Evolutionary conservation across 495 filamentous ascomycete genomes (phyloP), one percentile per base, ranked within the genome.

Genomic region (Paragyromitra xinjiangensis): DNA sequence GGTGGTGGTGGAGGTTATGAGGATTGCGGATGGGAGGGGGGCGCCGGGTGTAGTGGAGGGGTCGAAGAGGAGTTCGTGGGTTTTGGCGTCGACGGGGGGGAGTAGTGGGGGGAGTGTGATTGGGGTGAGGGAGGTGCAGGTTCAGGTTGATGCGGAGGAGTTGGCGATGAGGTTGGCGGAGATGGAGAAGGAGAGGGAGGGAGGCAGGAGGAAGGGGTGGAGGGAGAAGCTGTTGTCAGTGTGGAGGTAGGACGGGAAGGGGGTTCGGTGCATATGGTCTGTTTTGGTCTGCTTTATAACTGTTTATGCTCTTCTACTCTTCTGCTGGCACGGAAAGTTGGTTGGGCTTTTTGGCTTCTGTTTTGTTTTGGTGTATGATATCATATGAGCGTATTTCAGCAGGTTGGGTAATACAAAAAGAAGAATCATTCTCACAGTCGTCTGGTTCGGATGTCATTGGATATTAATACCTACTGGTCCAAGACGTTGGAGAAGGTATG

Each of bases 111-210:
- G 34, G 24, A 64, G 67, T 24, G 34, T 70, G 14, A 11, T 69
- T n/a, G 64, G 65, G 16, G 39, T 61, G 19, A 44, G 64, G 22
- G 45, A 53, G 42, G 56, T 56, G 29, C 39, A 39, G 68, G 40
- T 12, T 26, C 73, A 65, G 37, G 59, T 77, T 19, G 59, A 77
- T 64, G 67, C 68, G 2, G 26, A 19, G n/a, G 66, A 77, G 19
- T 45, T 77, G 16, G 48, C 59, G 6, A 59, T 39, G 29, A 48
- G 68, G 40, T 9, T 76, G 5, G 64, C 40, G 22, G 61, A 71
- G 62, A 64, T 76, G 59, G 67, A 50, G 67, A 55, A 40, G 39
- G 59, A 71, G 40, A n/a, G 40, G 19, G 58, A 14, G 7, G 24
- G 19, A 24, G 34, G 19, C 6, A 45, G 5, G 3, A 70, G 63